These are phyloP conservation scores for Magnaporthales sp. DNA, from an alignment of 2,329 filamentous ascomycete species.

Conservation along the genomic window DNA sequence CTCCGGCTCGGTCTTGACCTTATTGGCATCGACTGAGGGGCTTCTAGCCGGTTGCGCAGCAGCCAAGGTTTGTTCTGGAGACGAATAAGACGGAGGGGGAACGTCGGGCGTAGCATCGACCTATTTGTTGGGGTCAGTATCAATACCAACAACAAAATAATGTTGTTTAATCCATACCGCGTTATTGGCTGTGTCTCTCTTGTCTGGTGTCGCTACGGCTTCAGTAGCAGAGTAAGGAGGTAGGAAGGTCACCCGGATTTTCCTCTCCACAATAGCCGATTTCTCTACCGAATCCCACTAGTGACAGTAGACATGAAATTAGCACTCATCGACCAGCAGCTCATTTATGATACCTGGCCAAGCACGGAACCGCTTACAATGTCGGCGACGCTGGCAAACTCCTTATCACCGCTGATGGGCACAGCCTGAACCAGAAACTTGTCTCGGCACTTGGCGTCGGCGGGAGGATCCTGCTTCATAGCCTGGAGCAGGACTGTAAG, in stretches of 20 bases:
- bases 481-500: conserved; percentile 80
- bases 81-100: conserved; percentile 20
- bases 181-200: conserved; percentile 15
- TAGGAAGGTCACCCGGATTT: conserved; percentile 88
- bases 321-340: conserved; percentile 5
- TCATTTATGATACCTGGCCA: not conserved
- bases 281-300: conserved; percentile 78
- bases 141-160: not conserved
- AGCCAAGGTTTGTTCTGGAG: conserved; percentile 13
- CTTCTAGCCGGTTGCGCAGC: not conserved
- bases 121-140: conserved; percentile 11
- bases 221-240: conserved; percentile 41
- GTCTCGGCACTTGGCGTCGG: conserved; percentile 66
- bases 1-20: conserved; percentile 9
- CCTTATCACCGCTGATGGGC: conserved; percentile 71
- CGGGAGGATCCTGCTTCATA: conserved; percentile 89
- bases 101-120: conserved; percentile 23
- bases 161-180: conserved; percentile 15
- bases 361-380: conserved; percentile 52
- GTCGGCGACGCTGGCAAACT: conserved; percentile 69
- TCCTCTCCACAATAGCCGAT: conserved; percentile 76
- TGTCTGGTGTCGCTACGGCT: conserved; percentile 19
- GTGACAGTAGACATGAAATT: conserved; percentile 12
- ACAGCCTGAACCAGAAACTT: conserved; percentile 18
- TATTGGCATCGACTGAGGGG: conserved; percentile 8